A percentile compares a stretch with the other conserved stretches of the same genome.
Evolutionary conservation across 306 rosid genomes (phyloP).

Genomic region (Luffa aegyptiaca): DNA sequence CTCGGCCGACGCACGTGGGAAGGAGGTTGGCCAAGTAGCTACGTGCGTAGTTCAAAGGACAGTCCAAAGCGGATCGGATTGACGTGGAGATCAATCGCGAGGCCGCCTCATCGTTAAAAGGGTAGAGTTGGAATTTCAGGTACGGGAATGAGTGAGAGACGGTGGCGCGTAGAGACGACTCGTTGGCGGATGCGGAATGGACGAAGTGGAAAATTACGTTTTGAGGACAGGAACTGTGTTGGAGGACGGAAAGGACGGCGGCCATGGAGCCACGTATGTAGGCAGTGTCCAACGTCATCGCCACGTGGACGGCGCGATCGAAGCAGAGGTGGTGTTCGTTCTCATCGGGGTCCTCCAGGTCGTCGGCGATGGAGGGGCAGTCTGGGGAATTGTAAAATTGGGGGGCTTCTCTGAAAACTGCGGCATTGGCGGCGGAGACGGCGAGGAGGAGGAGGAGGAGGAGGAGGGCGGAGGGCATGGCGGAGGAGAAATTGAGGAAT

Average conservation of each 20-base stretch:
- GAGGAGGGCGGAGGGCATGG: neutral
- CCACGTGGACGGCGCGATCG: constrained; percentile 48
- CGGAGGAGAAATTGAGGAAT: neutral
- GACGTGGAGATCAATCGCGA: constrained; percentile 69
- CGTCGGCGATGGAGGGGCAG: constrained; percentile 38
- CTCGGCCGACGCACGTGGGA: constrained; percentile 51
- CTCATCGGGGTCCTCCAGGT: constrained; percentile 10
- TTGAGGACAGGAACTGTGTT: constrained; percentile 78
- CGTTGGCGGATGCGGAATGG: constrained; percentile 38
- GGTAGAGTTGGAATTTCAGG: constrained; percentile 58
- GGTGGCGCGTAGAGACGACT: constrained; percentile 38
- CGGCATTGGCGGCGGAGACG: neutral
- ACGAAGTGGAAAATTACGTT: constrained; percentile 67
- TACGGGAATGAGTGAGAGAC: constrained; percentile 60
- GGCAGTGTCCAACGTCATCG: constrained; percentile 75
- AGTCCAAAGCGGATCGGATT: constrained; percentile 77
- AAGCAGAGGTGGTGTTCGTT: constrained; percentile 31
- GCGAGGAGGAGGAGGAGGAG: constrained; percentile 1
- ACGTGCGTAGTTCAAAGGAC: constrained; percentile 86
- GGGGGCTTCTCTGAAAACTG: constrained; percentile 64
- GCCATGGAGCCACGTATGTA: constrained; percentile 93
- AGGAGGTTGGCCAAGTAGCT: constrained; percentile 50
- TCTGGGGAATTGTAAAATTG: constrained; percentile 74
- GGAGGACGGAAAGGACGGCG: constrained; percentile 70
- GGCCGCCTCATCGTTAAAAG: constrained; percentile 41